Base-by-base conservation (phyloP, 805 yeast species). In the Blastobotrys attinorum region DNA sequence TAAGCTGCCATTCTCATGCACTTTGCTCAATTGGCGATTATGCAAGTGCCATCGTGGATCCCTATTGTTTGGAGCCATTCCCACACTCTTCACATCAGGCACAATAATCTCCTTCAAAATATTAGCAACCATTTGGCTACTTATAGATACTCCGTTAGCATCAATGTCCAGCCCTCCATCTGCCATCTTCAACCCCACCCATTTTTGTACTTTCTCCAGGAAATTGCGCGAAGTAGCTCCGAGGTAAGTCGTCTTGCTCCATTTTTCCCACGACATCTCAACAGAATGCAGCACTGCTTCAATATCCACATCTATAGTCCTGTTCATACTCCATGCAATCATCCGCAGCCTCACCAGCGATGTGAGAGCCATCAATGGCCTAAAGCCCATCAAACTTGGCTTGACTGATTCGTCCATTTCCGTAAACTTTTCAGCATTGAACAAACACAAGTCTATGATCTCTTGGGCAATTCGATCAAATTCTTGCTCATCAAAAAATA, bases 281-380 rank as follows among this genome's bases (percentile, higher is more conserved):
- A 25, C 7, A 25, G 29, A 25, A 7, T 7, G 10, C 29, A 25
- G 29, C 7, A 21, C 13, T 3, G 27, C 4, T 23, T 35, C 38
- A 22, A 35, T 18, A 15, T 35, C 38, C 17, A 35, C 15, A 17
- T 11, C 16, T 13, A 35, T 21, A 10, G 16, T 17, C 25, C 22
- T 15, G 17, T 17, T 27, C 4, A 35, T 11, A 20, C 38, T 35
- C 38, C 38, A 35, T 10, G 11, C 8, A 22, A 18, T 35, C 29
- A 35, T 18, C n/a, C 38, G 38, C n/a, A 35, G 23, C 16, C 38
- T n/a, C 4, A 35, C 20, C 22, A 35, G n/a, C 23, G 29, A 15
- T 22, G 17, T 18, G 3, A 35, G 22, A 3, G 38, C 17, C 27
- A 17, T 22, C 38, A 35, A 27, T 27, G 38, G 29, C 38, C 16